phyloP scores from a whole-genome alignment of 805 yeast species.

The Yarrowia yakushimensis region DNA sequence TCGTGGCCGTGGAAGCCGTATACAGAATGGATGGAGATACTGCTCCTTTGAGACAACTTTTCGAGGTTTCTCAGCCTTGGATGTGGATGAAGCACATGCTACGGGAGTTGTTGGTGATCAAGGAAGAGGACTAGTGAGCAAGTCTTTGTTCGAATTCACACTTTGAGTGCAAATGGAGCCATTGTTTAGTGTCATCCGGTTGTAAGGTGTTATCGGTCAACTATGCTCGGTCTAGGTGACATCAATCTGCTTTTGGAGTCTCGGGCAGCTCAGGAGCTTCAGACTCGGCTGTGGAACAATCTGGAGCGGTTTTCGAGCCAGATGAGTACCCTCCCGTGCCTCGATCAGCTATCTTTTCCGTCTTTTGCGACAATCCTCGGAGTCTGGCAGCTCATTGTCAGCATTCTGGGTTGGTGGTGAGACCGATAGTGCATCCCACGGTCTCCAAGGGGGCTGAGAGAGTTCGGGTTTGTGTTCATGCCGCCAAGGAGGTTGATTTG shows the following conservation, averaged over 20 bases:
- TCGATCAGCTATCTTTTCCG: conserved; percentile 26
- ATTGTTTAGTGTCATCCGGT: conserved; percentile 28
- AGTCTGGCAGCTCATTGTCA: conserved; percentile 30
- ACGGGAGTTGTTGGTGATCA: conserved; percentile 84
- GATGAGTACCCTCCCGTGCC: conserved; percentile 8
- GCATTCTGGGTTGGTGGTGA: conserved; percentile 29
- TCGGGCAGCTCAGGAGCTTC: neutral
- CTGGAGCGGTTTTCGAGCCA: neutral
- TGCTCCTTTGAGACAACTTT: conserved; percentile 27
- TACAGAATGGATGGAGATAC: conserved; percentile 35
- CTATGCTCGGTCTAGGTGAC: conserved; percentile 30
- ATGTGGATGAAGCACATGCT: conserved; percentile 88
- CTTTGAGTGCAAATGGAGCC: conserved; percentile 32
- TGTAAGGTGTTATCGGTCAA: conserved; percentile 28
- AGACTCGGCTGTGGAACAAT: neutral
- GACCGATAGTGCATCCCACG: conserved; percentile 34
- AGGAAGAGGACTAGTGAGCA: conserved; percentile 56
- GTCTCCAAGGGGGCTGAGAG: conserved; percentile 33
- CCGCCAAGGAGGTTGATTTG: conserved; percentile 27
- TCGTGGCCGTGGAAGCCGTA: conserved; percentile 32
- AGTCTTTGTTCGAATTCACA: conserved; percentile 30
- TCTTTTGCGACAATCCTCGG: conserved; percentile 28
- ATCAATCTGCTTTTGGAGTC: conserved; percentile 27
- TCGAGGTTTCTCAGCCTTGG: conserved; percentile 1
- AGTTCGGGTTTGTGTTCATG: conserved; percentile 31